Evolutionary conservation across 164 flowering plant genomes (phyloP).

Genomic region (Cinnamomum chago): DNA sequence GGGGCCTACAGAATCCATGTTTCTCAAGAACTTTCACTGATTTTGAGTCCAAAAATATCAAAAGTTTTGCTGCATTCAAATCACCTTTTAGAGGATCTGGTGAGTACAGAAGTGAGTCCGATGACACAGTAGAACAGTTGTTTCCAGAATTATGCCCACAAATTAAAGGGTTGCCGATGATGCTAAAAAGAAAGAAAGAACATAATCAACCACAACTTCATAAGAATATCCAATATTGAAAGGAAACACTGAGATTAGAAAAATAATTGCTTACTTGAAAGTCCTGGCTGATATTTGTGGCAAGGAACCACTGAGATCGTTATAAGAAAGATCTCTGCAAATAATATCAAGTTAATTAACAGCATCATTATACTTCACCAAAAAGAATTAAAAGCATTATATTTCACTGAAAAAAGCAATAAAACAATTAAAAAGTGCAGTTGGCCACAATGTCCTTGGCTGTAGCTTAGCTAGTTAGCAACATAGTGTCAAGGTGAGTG

Average conservation of each 20-base stretch:
- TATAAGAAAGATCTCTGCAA: slow-evolving; percentile 82
- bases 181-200: slow-evolving; percentile 37
- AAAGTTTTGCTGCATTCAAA: neutral
- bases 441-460: no score
- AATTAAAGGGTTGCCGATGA: slow-evolving; percentile 73
- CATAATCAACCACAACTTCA: neutral
- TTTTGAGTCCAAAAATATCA: neutral
- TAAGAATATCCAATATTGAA: neutral
- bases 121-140: slow-evolving; percentile 69
- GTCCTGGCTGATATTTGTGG: slow-evolving; percentile 88
- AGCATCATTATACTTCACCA: neutral
- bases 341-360: slow-evolving; percentile 3
- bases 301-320: slow-evolving; percentile 88
- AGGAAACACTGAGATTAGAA: slow-evolving; percentile 2
- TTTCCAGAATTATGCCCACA: slow-evolving; percentile 54
- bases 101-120: slow-evolving; percentile 71
- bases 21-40: neutral
- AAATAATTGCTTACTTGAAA: slow-evolving; percentile 51
- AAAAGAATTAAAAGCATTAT: no score
- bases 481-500: no score
- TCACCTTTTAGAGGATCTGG: slow-evolving; percentile 63
- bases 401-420: no score
- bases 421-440: no score
- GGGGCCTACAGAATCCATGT: neutral
- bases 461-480: no score